These are phyloP conservation scores for Metschnikowia similis DNA, from an alignment of 805 yeast genomes.

Conservation along the genomic window DNA sequence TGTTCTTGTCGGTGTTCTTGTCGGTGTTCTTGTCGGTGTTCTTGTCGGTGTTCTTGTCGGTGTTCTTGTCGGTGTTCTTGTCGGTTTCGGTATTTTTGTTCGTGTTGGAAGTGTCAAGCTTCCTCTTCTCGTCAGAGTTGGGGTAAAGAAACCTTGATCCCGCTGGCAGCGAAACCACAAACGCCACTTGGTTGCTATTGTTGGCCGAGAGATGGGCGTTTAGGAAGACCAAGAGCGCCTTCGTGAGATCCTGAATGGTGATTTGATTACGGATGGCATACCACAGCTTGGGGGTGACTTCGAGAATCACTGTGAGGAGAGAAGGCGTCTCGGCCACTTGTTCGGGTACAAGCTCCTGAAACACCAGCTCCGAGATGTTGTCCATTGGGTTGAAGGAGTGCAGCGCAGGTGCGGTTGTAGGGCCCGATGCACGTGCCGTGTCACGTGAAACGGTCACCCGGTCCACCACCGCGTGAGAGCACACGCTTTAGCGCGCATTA, in stretches of 20 bases:
- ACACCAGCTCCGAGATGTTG: slow-evolving; percentile 60
- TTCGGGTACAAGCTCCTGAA: slow-evolving; percentile 32
- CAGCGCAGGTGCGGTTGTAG: background rate
- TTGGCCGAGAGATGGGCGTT: slow-evolving; percentile 87
- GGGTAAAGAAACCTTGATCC: slow-evolving; percentile 77
- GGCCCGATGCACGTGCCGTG: background rate
- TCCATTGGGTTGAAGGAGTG: slow-evolving; percentile 43
- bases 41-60: too few species aligned
- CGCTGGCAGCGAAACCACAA: slow-evolving; percentile 67
- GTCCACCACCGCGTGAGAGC: background rate
- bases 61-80: background rate
- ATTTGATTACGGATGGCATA: slow-evolving; percentile 40
- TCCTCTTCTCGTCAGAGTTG: slow-evolving; percentile 16
- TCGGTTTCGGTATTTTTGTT: slow-evolving; percentile 13
- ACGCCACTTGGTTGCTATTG: slow-evolving; percentile 78
- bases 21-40: too few species aligned
- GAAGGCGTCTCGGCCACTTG: slow-evolving; percentile 55
- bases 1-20: too few species aligned
- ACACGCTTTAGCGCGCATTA: too few species aligned
- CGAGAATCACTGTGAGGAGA: slow-evolving; percentile 70
- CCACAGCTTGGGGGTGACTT: slow-evolving; percentile 74
- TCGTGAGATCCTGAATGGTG: slow-evolving; percentile 55
- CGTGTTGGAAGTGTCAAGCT: background rate
- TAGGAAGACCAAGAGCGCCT: slow-evolving; percentile 67
- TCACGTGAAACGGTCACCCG: background rate